Evolutionary conservation across 2,329 filamentous ascomycete species (phyloP), one percentile per base, ranked within the genome.

Genomic region (Tolypocladium sp.): DNA sequence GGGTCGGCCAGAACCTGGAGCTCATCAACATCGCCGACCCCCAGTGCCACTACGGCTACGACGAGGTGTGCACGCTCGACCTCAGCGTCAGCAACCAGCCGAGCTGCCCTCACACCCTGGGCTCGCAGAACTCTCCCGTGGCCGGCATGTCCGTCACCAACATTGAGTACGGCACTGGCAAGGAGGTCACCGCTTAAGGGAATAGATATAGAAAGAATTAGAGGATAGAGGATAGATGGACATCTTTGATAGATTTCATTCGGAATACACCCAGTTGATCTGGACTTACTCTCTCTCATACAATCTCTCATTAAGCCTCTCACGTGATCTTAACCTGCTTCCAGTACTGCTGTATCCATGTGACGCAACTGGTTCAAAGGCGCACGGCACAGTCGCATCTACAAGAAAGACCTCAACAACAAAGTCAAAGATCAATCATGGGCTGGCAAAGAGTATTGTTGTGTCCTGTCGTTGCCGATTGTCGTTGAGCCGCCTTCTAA

Each of bases 11-110:
- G 64, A 82, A 84, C 72, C 71, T 81, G 69, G 69, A 74, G 55
- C 74, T 83, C 22, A 77, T 76, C 72, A 84, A 85, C 72, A 79
- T 84, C 56, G 70, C 74, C 58, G 81, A 84, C 67, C 65, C 78
- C 42, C 67, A 74, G 46, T 83, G 81, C 73, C 71, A 76, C 33
- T 76, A 70, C 63, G 82, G 82, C 58, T 71, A 73, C 54, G 76
- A 84, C 63, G 81, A 84, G 73, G 64, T 65, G 52, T 85, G 82
- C 73, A 68, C 66, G 12, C 71, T 82, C 38, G 73, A 82, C 67
- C 69, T 81, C 66, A 71, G 72, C 66, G 58, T 71, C 64, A 64
- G 77, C 62, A 84, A 84, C 74, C 81, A 84, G 73, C 73, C 81
- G 10, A 67, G 63, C 33, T 84, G 82, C 71, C 73, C 78, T 30